Evolutionary conservation across 1,284 basidiomycete genomes (phyloP), one percentile per base, ranked within the genome.

Genomic region (Trametes pubescens): DNA sequence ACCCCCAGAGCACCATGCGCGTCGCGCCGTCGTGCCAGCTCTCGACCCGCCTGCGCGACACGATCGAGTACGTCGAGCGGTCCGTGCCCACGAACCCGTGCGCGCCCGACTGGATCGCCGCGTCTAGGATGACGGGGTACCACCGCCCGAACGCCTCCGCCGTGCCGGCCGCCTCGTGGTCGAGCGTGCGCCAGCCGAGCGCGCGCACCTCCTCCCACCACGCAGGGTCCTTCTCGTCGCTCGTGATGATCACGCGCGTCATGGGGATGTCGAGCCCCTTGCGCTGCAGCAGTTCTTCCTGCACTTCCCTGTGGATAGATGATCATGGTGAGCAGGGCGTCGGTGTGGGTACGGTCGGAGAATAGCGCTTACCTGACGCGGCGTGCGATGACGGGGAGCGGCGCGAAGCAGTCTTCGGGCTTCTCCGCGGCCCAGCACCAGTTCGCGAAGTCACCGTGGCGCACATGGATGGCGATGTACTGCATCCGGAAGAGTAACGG

Each of bases 81-180:
- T 86, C 82, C 6, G 89, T 92, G 7, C 90, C 91, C 14, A 93
- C 84, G 72, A 92, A 89, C 9, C 89, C 89, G 8, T 79, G 71
- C 10, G 86, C 89, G 37, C 79, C 77, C 0, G 87, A 88, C 69
- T 92, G 89, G 64, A 91, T 85, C 6, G 85, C 85, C 6, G 89
- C 88, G 71, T 92, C 91, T 63, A 92, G 82, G 55, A 91, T 75
- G 14, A 90, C 78, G 5, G 89, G 86, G 72, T 70, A 86, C 90
- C 90, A 91, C 67, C 75, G 76, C 5, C 88, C 87, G 69, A 88
- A 83, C 18, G 72, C 74, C 57, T 85, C 81, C 21, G 70, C 81
- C 0, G 88, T 89, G 54, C 77, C 67, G 65, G 76, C 74, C 26
- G 67, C 74, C 11, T 80, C 78, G 72, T 91, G 90, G 74, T 92